These are phyloP conservation scores for Thermothielavioides terrestris DNA, from an alignment of 495 filamentous ascomycete genomes.

Conservation along the genomic window DNA sequence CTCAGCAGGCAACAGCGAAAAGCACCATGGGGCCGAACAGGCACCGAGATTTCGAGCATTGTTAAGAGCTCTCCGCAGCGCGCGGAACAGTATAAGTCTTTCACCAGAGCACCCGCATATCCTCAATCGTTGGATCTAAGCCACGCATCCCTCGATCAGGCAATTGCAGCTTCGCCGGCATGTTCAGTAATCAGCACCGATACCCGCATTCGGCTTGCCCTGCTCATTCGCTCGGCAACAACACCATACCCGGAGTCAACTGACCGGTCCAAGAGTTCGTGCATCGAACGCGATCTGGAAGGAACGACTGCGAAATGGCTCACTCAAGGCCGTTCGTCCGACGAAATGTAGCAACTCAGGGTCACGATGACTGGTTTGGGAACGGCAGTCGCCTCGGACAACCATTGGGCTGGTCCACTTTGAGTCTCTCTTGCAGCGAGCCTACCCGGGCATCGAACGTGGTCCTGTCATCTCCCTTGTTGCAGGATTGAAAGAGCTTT, in stretches of 20 bases:
- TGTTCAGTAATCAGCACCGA: neutral
- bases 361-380: neutral
- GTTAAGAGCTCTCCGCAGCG: neutral
- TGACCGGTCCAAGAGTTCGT: neutral
- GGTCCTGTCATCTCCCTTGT: neutral
- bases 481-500: neutral
- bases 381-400: neutral
- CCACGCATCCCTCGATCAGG: too few species aligned
- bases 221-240: too few species aligned
- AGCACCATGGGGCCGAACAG: neutral
- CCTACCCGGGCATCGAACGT: neutral
- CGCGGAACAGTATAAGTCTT: neutral
- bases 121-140: too few species aligned
- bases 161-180: too few species aligned
- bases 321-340: neutral
- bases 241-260: too few species aligned
- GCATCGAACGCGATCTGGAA: too few species aligned
- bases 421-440: neutral
- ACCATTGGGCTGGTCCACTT: neutral
- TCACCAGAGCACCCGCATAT: neutral
- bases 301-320: neutral
- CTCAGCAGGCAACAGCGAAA: constrained; percentile 11
- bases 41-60: neutral
- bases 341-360: neutral
- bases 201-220: too few species aligned